Conservation (phyloP, 257 asterid species). For the Ilex asprella region DNA sequence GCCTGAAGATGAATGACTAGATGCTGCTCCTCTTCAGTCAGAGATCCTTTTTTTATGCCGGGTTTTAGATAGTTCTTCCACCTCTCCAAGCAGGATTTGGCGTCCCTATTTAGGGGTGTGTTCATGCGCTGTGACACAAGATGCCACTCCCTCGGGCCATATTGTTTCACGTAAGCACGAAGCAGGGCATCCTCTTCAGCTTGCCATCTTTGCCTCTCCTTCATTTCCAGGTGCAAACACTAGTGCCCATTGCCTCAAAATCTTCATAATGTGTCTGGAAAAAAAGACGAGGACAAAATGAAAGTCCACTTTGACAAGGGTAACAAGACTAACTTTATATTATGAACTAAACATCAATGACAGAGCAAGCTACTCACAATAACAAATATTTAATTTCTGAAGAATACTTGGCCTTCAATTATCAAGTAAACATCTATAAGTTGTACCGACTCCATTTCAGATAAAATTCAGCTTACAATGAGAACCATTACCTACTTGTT, state of each 20-base stretch:
- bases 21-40: conserved; percentile 53
- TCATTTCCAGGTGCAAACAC: conserved; percentile 40
- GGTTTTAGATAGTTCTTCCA: conserved; percentile 75
- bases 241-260: conserved; percentile 39
- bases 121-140: conserved; percentile 54
- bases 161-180: conserved; percentile 51
- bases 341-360: background rate
- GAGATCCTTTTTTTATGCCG: conserved; percentile 61
- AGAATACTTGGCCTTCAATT: no score
- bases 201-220: conserved; percentile 74
- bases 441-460: no score
- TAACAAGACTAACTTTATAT: no score
- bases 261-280: conserved; percentile 33
- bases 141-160: conserved; percentile 69
- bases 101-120: conserved; percentile 44
- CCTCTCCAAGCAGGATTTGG: conserved; percentile 70
- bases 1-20: conserved; percentile 50
- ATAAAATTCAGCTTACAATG: no score
- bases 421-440: no score
- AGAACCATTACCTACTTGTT: no score
- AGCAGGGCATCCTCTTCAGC: conserved; percentile 68
- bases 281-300: background rate
- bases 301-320: no score
- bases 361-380: background rate
- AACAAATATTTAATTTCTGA: no score